These are phyloP conservation scores for Aspergillus fijiensis DNA, from an alignment of 2,329 filamentous ascomycete genomes.

Conservation along the genomic window DNA sequence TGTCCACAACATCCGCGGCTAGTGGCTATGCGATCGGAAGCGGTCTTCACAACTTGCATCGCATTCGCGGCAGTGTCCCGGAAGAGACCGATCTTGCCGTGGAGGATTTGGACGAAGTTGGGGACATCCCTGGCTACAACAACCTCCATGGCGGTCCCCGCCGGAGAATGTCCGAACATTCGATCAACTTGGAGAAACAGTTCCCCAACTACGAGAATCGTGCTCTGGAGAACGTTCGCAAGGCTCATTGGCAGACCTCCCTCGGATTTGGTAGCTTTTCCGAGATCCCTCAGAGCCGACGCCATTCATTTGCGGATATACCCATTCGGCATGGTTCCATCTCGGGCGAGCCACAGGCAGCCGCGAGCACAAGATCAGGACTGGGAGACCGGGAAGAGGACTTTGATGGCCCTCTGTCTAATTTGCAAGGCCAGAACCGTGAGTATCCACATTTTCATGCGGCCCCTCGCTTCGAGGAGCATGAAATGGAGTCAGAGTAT, in stretches of 20 bases:
- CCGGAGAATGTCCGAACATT: conserved; percentile 48
- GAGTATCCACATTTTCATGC: conserved; percentile 42
- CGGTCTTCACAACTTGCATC: conserved; percentile 36
- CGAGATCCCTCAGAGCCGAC: conserved; percentile 50
- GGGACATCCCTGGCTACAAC: conserved; percentile 40
- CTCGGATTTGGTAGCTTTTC: conserved; percentile 48
- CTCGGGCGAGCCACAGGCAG: conserved; percentile 33
- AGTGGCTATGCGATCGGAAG: conserved; percentile 35
- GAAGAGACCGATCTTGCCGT: conserved; percentile 47
- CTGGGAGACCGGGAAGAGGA: conserved; percentile 39
- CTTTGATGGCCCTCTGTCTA: conserved; percentile 38
- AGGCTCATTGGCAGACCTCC: conserved; percentile 52
- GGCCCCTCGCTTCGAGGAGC: conserved; percentile 31
- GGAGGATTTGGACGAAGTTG: conserved; percentile 47
- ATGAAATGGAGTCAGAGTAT: conserved; percentile 37
- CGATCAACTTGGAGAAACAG: conserved; percentile 43
- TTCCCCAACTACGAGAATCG: conserved; percentile 44
- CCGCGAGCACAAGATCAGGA: conserved; percentile 22
- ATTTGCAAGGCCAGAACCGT: conserved; percentile 43
- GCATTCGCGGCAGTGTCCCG: conserved; percentile 42
- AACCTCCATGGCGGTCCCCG: conserved; percentile 38
- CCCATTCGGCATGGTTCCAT: conserved; percentile 49
- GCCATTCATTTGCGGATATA: conserved; percentile 53
- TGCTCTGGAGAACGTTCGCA: conserved; percentile 46
- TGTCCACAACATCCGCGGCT: conserved; percentile 40